Base-by-base conservation (phyloP, 805 yeast genomes). In the Metschnikowia borealis region DNA sequence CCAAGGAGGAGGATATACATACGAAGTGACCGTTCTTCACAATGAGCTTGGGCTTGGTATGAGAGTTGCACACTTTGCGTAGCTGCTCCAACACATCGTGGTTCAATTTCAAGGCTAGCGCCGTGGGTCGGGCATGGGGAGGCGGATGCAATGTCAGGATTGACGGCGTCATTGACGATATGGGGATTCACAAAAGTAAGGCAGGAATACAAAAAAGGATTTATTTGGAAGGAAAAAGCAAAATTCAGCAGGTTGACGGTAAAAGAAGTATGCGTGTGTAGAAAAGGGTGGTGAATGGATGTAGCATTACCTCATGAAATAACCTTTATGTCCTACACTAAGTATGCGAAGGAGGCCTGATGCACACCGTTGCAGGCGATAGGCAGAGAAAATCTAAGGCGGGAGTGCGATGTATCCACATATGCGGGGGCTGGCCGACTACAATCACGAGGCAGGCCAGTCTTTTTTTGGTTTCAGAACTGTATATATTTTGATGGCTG, bases 11-110 rank as follows among this genome's bases (percentile, higher is more conserved):
- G 34, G 20, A 32, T 20, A 36, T 57, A 65, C 71, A 49, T 66
- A 66, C 70, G 49, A 61, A 66, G 43, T 58, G 53, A 29, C 76
- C 77, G 51, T 70, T 55, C 49, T 68, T 66, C 35, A 73, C 75
- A 39, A 73, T 57, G 43, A 73, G 58, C 57, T 67, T 69, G 34
- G 73, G 68, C 20, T 44, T 51, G 29, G 31, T 33, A 38, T 40
- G 33, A 18, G 61, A 51, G 5, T 51, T 40, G 15, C 49, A 54
- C 35, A 61, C 48, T 34, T 60, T 52, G 18, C 61, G 58, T 44
- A 71, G 56, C 38, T 65, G 66, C 41, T 52, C 53, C 40, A 70
- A 40, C 17, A 69, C 57, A 3, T 65, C 70, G 11, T 56, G 52
- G 46, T 63, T 67, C 50, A 69, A 52, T 55, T 62, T 66, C 49